phyloP scores from a whole-genome alignment of 768 basidiomycete genomes.

The Leccinum arenicola region DNA sequence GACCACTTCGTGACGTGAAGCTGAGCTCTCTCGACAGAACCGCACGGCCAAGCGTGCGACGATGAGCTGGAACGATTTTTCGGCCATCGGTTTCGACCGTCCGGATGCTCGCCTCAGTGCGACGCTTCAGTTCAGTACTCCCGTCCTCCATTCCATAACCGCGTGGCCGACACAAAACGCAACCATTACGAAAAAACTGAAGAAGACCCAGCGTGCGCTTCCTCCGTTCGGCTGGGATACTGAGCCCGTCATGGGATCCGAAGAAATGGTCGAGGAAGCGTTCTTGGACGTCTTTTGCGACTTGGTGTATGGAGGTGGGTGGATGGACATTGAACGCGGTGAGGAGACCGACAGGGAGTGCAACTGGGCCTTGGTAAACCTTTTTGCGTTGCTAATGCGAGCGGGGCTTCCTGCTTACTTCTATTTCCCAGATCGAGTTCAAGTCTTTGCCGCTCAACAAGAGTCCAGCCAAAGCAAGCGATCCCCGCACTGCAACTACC shows the following conservation, averaged over 20 bases:
- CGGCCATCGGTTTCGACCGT: constrained; percentile 76
- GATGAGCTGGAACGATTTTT: constrained; percentile 90
- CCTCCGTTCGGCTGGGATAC: constrained; percentile 94
- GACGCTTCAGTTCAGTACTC: constrained; percentile 75
- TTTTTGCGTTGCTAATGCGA: constrained; percentile 5
- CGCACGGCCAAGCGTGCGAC: constrained; percentile 75
- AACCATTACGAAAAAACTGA: constrained; percentile 73
- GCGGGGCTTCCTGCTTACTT: constrained; percentile 2
- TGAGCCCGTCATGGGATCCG: constrained; percentile 70
- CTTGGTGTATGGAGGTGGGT: constrained; percentile 77
- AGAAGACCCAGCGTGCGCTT: constrained; percentile 69
- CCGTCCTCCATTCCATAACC: constrained; percentile 55
- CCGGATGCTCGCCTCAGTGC: constrained; percentile 71
- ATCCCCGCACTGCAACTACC: constrained; percentile 70
- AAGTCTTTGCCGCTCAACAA: constrained; percentile 61
- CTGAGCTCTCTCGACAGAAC: constrained; percentile 41
- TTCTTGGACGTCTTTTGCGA: constrained; percentile 89
- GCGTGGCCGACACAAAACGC: constrained; percentile 74
- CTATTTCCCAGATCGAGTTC: constrained; percentile 73
- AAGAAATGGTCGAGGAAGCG: constrained; percentile 85
- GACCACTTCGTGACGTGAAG: background rate
- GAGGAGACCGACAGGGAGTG: constrained; percentile 80
- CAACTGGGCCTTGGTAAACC: constrained; percentile 85
- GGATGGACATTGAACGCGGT: constrained; percentile 73
- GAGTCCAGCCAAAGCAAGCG: constrained; percentile 29